Conservation (phyloP, 148 eudicot species). For the Amaranthus hypochondriacus region DNA sequence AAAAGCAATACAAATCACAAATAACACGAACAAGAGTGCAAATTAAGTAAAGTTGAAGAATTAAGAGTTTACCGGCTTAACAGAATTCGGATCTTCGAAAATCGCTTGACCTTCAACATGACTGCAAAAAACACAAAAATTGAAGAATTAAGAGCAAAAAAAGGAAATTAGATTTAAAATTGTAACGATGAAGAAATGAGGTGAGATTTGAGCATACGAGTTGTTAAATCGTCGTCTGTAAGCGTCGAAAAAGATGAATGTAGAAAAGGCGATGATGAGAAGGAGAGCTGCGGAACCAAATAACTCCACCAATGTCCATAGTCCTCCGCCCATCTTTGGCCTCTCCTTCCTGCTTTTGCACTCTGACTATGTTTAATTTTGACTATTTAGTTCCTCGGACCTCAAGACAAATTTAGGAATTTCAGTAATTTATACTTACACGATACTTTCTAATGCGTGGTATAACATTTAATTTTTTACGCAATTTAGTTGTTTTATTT, state of each 20-base stretch:
- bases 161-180: background rate
- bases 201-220: slow-evolving; percentile 31
- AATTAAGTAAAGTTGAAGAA: background rate
- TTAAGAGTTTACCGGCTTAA: slow-evolving; percentile 46
- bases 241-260: slow-evolving; percentile 55
- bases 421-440: no score
- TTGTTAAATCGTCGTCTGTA: slow-evolving; percentile 60
- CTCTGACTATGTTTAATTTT: background rate
- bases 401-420: no score
- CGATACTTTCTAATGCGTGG: no score
- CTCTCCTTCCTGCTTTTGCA: background rate
- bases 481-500: background rate
- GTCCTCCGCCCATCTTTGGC: slow-evolving; percentile 37
- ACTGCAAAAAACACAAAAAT: slow-evolving; percentile 27
- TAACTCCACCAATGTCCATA: slow-evolving; percentile 39
- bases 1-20: background rate
- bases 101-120: slow-evolving; percentile 61
- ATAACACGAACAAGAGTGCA: slow-evolving; percentile 4
- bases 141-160: background rate
- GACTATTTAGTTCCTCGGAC: no score
- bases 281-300: slow-evolving; percentile 36
- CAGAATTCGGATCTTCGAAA: slow-evolving; percentile 88
- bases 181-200: no score
- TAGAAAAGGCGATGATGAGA: slow-evolving; percentile 32
- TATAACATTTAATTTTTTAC: no score